Base-by-base conservation (phyloP, 129 eudicot genomes). In the Smallanthus sonchifolius region DNA sequence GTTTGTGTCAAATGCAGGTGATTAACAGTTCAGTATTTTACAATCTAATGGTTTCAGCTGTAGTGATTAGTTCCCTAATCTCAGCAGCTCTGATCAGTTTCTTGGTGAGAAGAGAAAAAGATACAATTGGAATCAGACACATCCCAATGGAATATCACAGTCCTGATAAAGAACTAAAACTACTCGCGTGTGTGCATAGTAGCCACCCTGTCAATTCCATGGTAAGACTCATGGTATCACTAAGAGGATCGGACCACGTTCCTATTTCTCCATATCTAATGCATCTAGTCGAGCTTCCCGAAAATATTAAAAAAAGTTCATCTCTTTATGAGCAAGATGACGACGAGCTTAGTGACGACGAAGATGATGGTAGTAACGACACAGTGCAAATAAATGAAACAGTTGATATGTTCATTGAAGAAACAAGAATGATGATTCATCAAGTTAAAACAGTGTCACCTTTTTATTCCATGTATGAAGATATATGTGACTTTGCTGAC, bases 211-310 rank as follows among this genome's bases (percentile, higher is more conserved):
- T 92, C 32, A 67, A 85, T 42, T 78, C 96, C 7, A 83, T 89
- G 86, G 86, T 92, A n/a, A 83, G 86, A 38, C 82, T 92, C 20
- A 77, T 92, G 45, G 90, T 88, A 51, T 75, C 95, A 17, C 75
- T 84, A 15, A 79, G 85, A 71, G 91, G 98, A 17, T 69, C 87
- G 6, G 83, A 78, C 38, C 61, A 77, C 2, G 84, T 84, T 37
- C 86, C 92, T 14, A 69, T 92, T 28, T 73, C 92, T 10, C 92
- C 96, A 45, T 92, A 92, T 73, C 34, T 87, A 55, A 84, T 83
- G 87, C 98, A 92, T 80, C 80, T 92, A 57, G 83, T 92, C 30
- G 96, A 92, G 83, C 95, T 92, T n/a, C 96, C 89, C 0, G 89
- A 86, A 62, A 81, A 86, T 72, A 3, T 57, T 30, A 67, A 82